Conservation (phyloP, 2,329 filamentous ascomycete species). For the Colletotrichum neosansevieriae region DNA sequence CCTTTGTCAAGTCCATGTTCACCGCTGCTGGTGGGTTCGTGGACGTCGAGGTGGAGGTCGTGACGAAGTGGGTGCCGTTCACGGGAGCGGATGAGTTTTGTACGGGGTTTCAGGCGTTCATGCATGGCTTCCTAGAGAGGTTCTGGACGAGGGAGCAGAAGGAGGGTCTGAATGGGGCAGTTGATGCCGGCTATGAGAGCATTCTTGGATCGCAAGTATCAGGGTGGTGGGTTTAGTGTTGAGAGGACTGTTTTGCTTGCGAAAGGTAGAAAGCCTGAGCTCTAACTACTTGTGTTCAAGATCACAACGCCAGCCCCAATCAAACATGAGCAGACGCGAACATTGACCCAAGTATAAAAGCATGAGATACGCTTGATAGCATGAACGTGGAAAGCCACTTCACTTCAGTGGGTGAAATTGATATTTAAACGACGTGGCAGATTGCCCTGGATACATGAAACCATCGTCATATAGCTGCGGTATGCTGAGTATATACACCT, state of each 20-base stretch:
- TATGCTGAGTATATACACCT: no score
- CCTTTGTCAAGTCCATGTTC: slow-evolving; percentile 13
- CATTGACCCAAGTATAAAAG: no score
- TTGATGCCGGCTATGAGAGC: slow-evolving; percentile 9
- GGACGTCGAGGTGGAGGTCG: slow-evolving; percentile 16
- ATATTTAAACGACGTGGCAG: no score
- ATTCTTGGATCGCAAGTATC: slow-evolving; percentile 19
- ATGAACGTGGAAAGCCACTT: no score
- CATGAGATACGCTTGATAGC: no score
- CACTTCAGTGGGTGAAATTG: no score
- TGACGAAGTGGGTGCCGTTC: slow-evolving; percentile 15
- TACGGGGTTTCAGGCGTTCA: slow-evolving; percentile 15
- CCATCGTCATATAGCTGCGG: no score
- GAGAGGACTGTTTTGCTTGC: slow-evolving; percentile 22
- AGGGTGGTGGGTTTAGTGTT: neutral
- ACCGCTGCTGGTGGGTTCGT: slow-evolving; percentile 20
- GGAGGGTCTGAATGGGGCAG: slow-evolving; percentile 1
- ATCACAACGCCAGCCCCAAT: no score
- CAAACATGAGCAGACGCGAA: no score
- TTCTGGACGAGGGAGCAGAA: slow-evolving; percentile 23
- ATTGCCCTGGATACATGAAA: no score
- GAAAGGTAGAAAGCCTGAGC: slow-evolving; percentile 15
- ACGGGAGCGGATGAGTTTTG: neutral
- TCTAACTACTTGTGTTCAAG: neutral
- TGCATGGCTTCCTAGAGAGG: slow-evolving; percentile 9